These are phyloP conservation scores for Leccinum sublutescens DNA, from an alignment of 768 basidiomycete species.

Conservation along the genomic window DNA sequence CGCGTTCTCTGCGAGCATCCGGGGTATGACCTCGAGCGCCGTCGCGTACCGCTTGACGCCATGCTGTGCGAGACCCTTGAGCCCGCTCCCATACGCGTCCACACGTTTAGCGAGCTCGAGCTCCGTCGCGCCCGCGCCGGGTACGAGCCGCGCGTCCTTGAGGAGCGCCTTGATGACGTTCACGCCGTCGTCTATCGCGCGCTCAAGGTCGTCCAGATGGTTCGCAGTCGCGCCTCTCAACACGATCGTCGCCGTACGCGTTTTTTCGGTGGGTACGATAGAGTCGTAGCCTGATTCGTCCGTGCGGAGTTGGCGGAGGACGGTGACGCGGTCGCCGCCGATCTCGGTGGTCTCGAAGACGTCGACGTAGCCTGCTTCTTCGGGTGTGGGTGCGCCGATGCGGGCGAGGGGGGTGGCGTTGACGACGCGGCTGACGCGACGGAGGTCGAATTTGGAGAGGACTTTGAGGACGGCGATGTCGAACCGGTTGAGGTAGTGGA, in stretches of 20 bases:
- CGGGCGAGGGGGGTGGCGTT: slow-evolving; percentile 96
- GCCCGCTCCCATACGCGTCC: slow-evolving; percentile 80
- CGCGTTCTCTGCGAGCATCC: slow-evolving; percentile 94
- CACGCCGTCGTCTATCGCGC: slow-evolving; percentile 95
- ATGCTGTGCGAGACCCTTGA: slow-evolving; percentile 92
- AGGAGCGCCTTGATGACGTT: slow-evolving; percentile 92
- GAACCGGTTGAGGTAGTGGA: slow-evolving; percentile 95
- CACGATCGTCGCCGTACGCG: slow-evolving; percentile 90
- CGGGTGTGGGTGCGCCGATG: slow-evolving; percentile 91
- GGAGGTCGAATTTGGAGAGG: slow-evolving; percentile 95
- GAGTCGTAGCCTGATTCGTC: slow-evolving; percentile 64
- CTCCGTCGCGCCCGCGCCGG: slow-evolving; percentile 94
- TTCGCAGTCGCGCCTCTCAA: slow-evolving; percentile 94
- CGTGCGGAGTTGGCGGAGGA: slow-evolving; percentile 76
- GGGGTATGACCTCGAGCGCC: slow-evolving; percentile 89
- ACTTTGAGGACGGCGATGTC: slow-evolving; percentile 96
- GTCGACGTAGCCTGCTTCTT: slow-evolving; percentile 93
- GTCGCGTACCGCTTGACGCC: slow-evolving; percentile 86
- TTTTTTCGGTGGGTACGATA: slow-evolving; percentile 57
- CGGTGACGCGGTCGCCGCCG: slow-evolving; percentile 97
- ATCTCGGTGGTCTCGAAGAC: slow-evolving; percentile 95
- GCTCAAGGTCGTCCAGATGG: slow-evolving; percentile 91
- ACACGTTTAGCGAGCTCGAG: slow-evolving; percentile 86
- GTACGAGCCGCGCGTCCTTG: slow-evolving; percentile 86
- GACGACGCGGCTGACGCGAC: slow-evolving; percentile 90